Evolutionary conservation across 768 basidiomycete genomes (phyloP), one percentile per base, ranked within the genome.

Genomic region (Chalciporus piperatus): DNA sequence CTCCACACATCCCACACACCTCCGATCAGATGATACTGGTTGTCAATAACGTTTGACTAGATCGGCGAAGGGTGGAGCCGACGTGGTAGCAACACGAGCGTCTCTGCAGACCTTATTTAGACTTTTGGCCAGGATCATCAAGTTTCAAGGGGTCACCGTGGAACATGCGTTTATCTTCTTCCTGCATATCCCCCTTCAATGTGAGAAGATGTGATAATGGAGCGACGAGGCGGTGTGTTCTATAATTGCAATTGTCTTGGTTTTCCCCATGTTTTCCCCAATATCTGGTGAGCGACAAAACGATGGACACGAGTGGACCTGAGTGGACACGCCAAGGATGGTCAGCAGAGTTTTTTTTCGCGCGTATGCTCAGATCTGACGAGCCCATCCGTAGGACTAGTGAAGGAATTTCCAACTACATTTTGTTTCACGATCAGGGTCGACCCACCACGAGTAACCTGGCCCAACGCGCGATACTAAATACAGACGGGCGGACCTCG

Each of bases 71-170:
- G 54, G 60, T 48, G 23, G 48, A 14, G 20, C 20, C 41, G 50
- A 45, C 50, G 54, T 62, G 62, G 62, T 51, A 52, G 37, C 38
- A 47, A 11, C 32, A 40, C 41, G 16, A 16, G 40, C 27, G 33
- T 47, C 30, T 27, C 27, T 41, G 25, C 28, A 30, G 23, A 46
- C 57, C 54, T 52, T 48, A 61, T 67, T 59, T 67, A 57, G 55
- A 57, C 62, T 64, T 62, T 59, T 55, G 55, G 41, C 48, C 63
- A 60, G 51, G 55, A 52, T 58, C 55, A 42, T 53, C 63, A 52
- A 43, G 47, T 22, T n/a, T 35, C 52, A 40, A 53, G n/a, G 51
- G n/a, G 51, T 49, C 47, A 52, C 51, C 57, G 55, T 19, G 42
- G 51, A 46, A 49, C 48, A 3, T 42, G 11, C 53, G 41, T 32